Base-by-base conservation (phyloP, 257 asterid genomes). In the Jaltomata sinuosa region DNA sequence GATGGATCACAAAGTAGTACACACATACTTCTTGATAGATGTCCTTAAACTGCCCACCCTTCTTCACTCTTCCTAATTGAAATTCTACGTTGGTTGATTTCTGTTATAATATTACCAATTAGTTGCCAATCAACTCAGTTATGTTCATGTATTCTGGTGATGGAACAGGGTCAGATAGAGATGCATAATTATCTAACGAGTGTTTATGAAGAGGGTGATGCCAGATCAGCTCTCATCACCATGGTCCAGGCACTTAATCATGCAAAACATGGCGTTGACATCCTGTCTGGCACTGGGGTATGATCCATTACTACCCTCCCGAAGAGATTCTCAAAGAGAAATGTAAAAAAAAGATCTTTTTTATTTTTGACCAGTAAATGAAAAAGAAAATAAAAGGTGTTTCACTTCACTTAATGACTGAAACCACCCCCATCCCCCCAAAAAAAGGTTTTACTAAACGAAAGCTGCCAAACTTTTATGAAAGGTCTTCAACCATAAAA, bases 201-300 rank as follows among this genome's bases (percentile, higher is more conserved):
- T 72, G 97, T 95, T 65, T 95, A 94, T 74, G 99, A 95, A 89
- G 99, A 95, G 85, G 93, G 97, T 27, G 99, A 95, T 88, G 99
- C 98, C 79, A 88, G 99, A 84, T 95, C 99, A 47, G 92, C 99
- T 55, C 98, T 95, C 6, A 93, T 95, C 90, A 94, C 99, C 79
- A 94, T 93, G 98, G 94, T 95, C 82, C 99, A 95, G 84, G 99
- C 99, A 81, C 93, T 95, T 79, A 94, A 90, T 90, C 99, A 95
- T 85, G 97, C 99, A 80, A 95, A 95, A 85, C 94, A 95, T 84
- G 99, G 99, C 71, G 94, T 95, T 25, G 99, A 95, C 88, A 92
- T 95, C 90, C 92, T 95, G 49, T 95, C 99, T 16, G 99, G 98
- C 88, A 95, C 99, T 72, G 88, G 93, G 88, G 99, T 95, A 94